Percentiles rank a stretch among this genome's conserved stretches.
Conservation (phyloP, 371 early-diverging fungal species). For the Basidiobolus heterosporus region DNA sequence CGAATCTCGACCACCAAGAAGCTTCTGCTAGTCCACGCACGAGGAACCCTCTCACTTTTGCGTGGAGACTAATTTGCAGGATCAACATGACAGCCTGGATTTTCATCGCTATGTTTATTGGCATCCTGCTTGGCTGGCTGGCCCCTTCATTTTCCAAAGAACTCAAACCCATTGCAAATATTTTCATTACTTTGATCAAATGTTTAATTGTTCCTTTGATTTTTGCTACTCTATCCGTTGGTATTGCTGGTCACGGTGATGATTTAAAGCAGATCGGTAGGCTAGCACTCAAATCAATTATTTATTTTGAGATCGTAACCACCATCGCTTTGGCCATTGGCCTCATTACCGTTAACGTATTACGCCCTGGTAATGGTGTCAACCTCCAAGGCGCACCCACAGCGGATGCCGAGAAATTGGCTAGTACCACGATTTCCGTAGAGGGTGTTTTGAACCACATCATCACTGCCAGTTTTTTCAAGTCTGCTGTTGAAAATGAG, state of each 20-base stretch:
- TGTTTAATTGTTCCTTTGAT: constrained; percentile 51
- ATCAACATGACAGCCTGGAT: constrained; percentile 44
- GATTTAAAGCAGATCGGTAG: constrained; percentile 41
- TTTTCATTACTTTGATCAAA: constrained; percentile 53
- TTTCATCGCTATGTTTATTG: constrained; percentile 32
- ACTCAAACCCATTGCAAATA: constrained; percentile 28
- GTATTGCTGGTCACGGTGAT: constrained; percentile 62
- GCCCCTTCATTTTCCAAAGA: constrained; percentile 24
- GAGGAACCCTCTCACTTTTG: constrained; percentile 8
- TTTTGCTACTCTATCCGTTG: constrained; percentile 51
- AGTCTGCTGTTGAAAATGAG: constrained; percentile 26
- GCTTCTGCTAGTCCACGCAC: background rate
- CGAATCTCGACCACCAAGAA: too few species aligned
- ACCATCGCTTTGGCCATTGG: constrained; percentile 54
- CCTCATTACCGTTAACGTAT: constrained; percentile 40
- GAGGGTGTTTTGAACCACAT: constrained; percentile 29
- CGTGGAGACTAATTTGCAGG: constrained; percentile 14
- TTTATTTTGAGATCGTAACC: constrained; percentile 49
- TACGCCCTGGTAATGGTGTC: constrained; percentile 41
- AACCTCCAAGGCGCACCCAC: constrained; percentile 13
- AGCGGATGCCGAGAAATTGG: constrained; percentile 9
- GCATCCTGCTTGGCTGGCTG: constrained; percentile 39
- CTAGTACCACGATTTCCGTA: constrained; percentile 27
- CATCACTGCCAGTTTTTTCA: constrained; percentile 34
- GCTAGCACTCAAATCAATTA: constrained; percentile 44